Evolutionary conservation across 179 eudicot species (phyloP).

Genomic region (Patellifolia procumbens): DNA sequence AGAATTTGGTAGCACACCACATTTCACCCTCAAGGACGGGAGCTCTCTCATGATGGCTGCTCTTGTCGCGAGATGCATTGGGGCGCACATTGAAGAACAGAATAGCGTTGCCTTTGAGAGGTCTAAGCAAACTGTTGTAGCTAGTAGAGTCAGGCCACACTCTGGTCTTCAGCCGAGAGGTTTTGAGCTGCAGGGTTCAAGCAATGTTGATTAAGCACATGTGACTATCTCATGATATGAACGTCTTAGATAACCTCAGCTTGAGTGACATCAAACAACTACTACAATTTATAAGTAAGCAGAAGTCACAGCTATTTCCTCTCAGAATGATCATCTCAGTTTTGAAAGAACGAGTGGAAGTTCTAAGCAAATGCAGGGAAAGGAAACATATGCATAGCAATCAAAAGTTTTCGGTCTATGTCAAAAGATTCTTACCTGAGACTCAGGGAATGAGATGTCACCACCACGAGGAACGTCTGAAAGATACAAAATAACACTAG

Average conservation of each 20-base stretch:
- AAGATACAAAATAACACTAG: conserved; percentile 76
- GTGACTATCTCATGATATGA: neutral
- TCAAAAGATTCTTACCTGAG: conserved; percentile 52
- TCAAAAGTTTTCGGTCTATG: neutral
- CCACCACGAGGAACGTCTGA: conserved; percentile 75
- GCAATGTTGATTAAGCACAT: neutral
- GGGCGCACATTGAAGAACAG: conserved; percentile 74
- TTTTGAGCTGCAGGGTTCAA: conserved; percentile 37
- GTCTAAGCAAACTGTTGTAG: conserved; percentile 41
- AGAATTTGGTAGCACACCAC: conserved; percentile 76
- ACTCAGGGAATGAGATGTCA: conserved; percentile 73
- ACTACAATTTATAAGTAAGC: neutral
- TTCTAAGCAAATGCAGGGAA: neutral
- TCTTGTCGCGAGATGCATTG: conserved; percentile 68
- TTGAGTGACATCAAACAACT: conserved; percentile 1
- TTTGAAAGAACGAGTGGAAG: neutral
- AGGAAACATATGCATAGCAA: neutral
- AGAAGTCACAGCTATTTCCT: neutral
- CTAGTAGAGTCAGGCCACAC: conserved; percentile 49
- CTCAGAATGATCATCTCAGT: conserved; percentile 1
- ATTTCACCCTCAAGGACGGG: conserved; percentile 72
- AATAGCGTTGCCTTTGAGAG: conserved; percentile 79
- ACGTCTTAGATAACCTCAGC: neutral
- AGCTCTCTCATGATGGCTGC: conserved; percentile 64
- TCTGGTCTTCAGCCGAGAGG: conserved; percentile 36